These are phyloP conservation scores for Aphanomyces euteiches DNA, from an alignment of 352 stramenopile species.

Conservation along the genomic window DNA sequence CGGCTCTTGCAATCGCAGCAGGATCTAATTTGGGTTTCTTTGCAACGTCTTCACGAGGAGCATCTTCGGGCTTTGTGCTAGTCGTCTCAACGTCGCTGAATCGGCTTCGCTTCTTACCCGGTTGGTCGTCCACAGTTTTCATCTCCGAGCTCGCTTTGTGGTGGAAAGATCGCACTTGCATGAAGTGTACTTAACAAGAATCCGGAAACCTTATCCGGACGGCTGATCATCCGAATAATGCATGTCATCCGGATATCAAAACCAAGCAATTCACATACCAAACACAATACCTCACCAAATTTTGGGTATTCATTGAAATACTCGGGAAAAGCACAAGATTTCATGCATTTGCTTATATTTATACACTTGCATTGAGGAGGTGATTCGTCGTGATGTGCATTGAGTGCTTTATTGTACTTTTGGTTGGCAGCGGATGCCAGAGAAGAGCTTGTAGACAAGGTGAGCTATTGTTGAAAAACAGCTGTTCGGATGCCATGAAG, in stretches of 20 bases:
- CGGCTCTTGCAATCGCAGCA: conserved; percentile 58
- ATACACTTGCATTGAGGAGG: too few species aligned
- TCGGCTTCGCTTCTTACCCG: conserved; percentile 47
- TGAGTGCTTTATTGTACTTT: not conserved
- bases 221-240: not conserved
- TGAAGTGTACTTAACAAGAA: not conserved
- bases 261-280: too few species aligned
- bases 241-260: conserved; percentile 26
- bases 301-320: not conserved
- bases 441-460: too few species aligned
- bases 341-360: too few species aligned
- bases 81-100: conserved; percentile 61
- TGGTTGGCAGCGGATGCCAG: not conserved
- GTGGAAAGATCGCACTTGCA: not conserved
- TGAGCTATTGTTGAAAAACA: too few species aligned
- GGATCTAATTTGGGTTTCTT: conserved; percentile 41
- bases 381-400: not conserved
- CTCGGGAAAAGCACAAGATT: not conserved
- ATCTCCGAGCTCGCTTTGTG: conserved; percentile 5
- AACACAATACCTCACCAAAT: too few species aligned
- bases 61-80: not conserved
- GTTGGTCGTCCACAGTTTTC: conserved; percentile 33
- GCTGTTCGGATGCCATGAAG: too few species aligned
- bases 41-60: conserved; percentile 11
- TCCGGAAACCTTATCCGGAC: conserved; percentile 1